A percentile compares a stretch with the other conserved stretches of the same genome.
Conservation (phyloP, 2,329 filamentous ascomycete species). For the Diplodia intermedia region DNA sequence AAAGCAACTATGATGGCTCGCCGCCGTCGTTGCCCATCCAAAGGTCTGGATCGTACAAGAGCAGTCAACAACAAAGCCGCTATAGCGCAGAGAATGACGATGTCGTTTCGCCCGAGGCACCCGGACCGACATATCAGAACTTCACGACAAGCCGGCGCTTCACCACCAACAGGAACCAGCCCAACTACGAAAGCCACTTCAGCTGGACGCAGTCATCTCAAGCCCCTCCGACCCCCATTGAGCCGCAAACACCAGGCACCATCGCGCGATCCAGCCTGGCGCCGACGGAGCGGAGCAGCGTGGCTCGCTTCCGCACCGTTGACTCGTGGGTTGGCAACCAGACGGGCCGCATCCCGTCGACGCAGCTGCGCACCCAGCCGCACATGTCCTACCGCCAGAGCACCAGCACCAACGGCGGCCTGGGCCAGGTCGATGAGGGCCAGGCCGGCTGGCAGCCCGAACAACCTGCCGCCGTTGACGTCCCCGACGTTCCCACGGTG, state of each 20-base stretch:
- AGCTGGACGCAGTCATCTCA: slow-evolving; percentile 52
- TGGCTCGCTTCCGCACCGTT: slow-evolving; percentile 50
- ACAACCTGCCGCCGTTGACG: neutral
- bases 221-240: slow-evolving; percentile 47
- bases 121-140: slow-evolving; percentile 49
- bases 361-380: slow-evolving; percentile 45
- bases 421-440: slow-evolving; percentile 26
- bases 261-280: slow-evolving; percentile 40
- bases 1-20: slow-evolving; percentile 41
- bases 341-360: slow-evolving; percentile 46
- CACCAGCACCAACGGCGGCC: slow-evolving; percentile 24
- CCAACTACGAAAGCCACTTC: slow-evolving; percentile 39
- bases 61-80: slow-evolving; percentile 26
- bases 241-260: slow-evolving; percentile 44
- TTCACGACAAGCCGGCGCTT: slow-evolving; percentile 45
- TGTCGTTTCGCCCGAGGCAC: slow-evolving; percentile 37
- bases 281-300: slow-evolving; percentile 44
- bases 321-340: slow-evolving; percentile 52
- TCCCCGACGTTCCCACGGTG: slow-evolving; percentile 26
- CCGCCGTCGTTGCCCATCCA: slow-evolving; percentile 37
- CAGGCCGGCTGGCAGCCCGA: slow-evolving; percentile 10
- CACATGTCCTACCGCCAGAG: slow-evolving; percentile 17
- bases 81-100: slow-evolving; percentile 20
- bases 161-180: slow-evolving; percentile 13
- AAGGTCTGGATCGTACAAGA: slow-evolving; percentile 38